phyloP scores from a whole-genome alignment of 495 filamentous ascomycete genomes.

The Jackrogersella minutella region DNA sequence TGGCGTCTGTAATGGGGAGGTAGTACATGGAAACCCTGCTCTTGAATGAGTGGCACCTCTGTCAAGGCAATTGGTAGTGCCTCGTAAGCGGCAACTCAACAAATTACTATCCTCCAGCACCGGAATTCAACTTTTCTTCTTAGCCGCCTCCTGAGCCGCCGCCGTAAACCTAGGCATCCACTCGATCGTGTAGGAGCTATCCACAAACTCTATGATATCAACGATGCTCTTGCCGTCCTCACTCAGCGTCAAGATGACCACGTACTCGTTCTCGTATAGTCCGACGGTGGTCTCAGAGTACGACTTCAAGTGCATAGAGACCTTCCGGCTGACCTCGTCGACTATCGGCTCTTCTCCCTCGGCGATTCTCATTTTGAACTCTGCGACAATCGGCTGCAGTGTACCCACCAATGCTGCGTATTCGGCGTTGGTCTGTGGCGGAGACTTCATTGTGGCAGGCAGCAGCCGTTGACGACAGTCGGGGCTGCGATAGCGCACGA shows the following conservation, averaged over 20 bases:
- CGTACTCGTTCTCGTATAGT: conserved; percentile 47
- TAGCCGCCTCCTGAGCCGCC: conserved; percentile 4
- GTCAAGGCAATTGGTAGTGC: no score
- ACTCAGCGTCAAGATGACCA: conserved; percentile 42
- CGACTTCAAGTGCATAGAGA: conserved; percentile 39
- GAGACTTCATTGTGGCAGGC: conserved; percentile 22
- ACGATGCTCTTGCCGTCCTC: conserved; percentile 42
- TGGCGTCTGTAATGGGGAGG: no score
- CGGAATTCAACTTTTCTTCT: no score
- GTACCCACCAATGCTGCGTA: conserved; percentile 23
- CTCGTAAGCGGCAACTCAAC: no score
- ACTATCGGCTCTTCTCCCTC: conserved; percentile 29
- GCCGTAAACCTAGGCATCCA: conserved; percentile 10
- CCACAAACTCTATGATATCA: conserved; percentile 44
- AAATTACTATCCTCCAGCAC: no score
- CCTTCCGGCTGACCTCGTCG: conserved; percentile 38
- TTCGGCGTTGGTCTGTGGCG: conserved; percentile 34
- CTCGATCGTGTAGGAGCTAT: conserved; percentile 41
- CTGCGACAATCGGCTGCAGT: conserved; percentile 18
- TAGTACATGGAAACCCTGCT: no score
- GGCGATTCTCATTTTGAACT: conserved; percentile 18
- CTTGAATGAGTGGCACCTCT: no score
- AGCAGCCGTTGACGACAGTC: conserved; percentile 21
- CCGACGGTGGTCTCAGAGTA: conserved; percentile 38
- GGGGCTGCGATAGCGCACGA: conserved; percentile 32